phyloP scores from a whole-genome alignment of 2,329 filamentous ascomycete species.

The Proliferodiscus dingleyae region DNA sequence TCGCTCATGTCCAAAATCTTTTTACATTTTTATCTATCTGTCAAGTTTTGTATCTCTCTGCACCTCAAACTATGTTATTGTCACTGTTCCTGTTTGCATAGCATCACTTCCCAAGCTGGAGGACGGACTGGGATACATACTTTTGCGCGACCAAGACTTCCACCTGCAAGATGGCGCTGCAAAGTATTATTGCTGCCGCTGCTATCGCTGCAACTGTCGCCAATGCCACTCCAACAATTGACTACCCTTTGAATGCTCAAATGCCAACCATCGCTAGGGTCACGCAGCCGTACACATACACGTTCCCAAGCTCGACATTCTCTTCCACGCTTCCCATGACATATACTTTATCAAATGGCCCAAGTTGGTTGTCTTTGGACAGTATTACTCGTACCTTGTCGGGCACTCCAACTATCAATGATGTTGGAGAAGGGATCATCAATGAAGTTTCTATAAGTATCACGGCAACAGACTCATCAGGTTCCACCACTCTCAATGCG shows the following conservation, averaged over 20 bases:
- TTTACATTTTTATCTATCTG: slow-evolving; percentile 7
- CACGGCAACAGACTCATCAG: slow-evolving; percentile 63
- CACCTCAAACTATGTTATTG: slow-evolving; percentile 8
- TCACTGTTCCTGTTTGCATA: slow-evolving; percentile 3
- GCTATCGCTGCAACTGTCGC: slow-evolving; percentile 18
- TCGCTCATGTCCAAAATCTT: slow-evolving; percentile 8
- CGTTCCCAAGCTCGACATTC: slow-evolving; percentile 72
- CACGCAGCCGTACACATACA: slow-evolving; percentile 61
- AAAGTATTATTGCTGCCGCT: slow-evolving; percentile 9
- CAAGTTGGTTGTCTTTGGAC: slow-evolving; percentile 72
- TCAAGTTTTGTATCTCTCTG: slow-evolving; percentile 10
- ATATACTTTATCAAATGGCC: slow-evolving; percentile 62
- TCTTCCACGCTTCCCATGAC: slow-evolving; percentile 52
- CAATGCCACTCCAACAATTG: slow-evolving; percentile 35
- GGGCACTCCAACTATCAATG: slow-evolving; percentile 59
- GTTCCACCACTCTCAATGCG: slow-evolving; percentile 58
- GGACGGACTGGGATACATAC: slow-evolving; percentile 1
- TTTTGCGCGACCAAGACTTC: slow-evolving; percentile 3
- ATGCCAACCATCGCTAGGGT: slow-evolving; percentile 73
- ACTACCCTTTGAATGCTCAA: slow-evolving; percentile 79
- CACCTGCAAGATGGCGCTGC: slow-evolving; percentile 20
- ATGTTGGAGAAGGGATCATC: slow-evolving; percentile 52
- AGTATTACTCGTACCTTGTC: slow-evolving; percentile 58
- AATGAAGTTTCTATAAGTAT: slow-evolving; percentile 48
- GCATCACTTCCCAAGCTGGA: background rate